phyloP scores from a whole-genome alignment of 164 flowering plant species.

The Stephania yunnanensis region DNA sequence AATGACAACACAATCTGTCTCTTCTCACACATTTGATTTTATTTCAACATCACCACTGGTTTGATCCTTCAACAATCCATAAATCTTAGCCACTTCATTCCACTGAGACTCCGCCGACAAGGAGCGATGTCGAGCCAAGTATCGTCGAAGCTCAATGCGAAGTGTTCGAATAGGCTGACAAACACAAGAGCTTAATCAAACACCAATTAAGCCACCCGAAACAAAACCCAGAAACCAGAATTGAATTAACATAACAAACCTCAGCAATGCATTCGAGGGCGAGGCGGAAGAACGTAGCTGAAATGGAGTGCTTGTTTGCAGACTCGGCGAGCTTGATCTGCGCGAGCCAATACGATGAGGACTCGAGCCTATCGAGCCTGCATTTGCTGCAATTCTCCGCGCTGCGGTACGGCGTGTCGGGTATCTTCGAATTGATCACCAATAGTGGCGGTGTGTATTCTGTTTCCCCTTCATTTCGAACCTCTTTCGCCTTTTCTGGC shows the following conservation, averaged over 20 bases:
- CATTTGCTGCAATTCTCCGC: constrained; percentile 43
- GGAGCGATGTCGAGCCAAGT: constrained; percentile 26
- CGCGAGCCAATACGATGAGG: constrained; percentile 37
- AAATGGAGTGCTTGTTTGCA: constrained; percentile 37
- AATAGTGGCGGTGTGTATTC: neutral
- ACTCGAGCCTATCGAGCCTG: constrained; percentile 34
- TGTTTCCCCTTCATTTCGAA: neutral
- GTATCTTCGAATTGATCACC: constrained; percentile 7
- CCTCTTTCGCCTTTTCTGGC: neutral
- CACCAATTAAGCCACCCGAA: neutral
- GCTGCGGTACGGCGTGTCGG: constrained; percentile 29
- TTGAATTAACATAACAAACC: constrained; percentile 15
- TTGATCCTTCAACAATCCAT: constrained; percentile 22
- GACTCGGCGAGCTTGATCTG: constrained; percentile 45
- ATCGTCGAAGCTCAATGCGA: constrained; percentile 26
- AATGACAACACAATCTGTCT: too few species aligned
- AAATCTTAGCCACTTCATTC: constrained; percentile 23
- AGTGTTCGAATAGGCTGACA: constrained; percentile 23
- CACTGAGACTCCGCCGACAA: constrained; percentile 19
- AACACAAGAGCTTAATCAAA: neutral
- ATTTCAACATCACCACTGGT: neutral
- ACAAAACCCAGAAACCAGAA: neutral
- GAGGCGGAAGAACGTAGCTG: constrained; percentile 35
- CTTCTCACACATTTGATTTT: too few species aligned
- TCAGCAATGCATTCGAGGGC: constrained; percentile 37